Evolutionary conservation across 495 filamentous ascomycete genomes (phyloP).

Genomic region (Penicillium coprophilum): DNA sequence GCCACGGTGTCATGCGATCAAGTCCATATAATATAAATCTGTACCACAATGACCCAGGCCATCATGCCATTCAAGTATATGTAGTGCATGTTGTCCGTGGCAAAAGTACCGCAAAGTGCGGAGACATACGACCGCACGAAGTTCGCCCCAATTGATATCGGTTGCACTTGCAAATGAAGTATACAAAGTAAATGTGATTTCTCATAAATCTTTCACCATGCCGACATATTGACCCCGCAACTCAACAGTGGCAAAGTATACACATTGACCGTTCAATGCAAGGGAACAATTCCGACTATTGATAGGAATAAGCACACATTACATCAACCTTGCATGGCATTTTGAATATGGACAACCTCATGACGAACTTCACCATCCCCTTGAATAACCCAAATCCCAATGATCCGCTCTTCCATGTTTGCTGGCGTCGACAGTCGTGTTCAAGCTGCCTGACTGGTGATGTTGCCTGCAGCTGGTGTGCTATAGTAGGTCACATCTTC

Average conservation of each 20-base stretch:
- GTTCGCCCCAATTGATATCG: neutral
- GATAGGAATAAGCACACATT: neutral
- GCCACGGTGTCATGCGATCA: slow-evolving; percentile 28
- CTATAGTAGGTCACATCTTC: slow-evolving; percentile 43
- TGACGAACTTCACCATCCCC: slow-evolving; percentile 10
- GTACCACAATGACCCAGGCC: slow-evolving; percentile 17
- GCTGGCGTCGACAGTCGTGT: slow-evolving; percentile 51
- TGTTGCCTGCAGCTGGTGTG: slow-evolving; percentile 54
- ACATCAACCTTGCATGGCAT: slow-evolving; percentile 13
- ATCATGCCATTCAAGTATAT: too few species aligned
- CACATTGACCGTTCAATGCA: neutral
- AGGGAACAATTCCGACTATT: neutral
- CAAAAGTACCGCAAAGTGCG: slow-evolving; percentile 6
- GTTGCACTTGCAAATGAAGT: neutral
- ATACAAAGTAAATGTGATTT: neutral
- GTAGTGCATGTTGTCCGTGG: neutral
- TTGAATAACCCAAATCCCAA: slow-evolving; percentile 9
- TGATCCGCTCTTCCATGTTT: slow-evolving; percentile 40
- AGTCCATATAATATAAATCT: slow-evolving; percentile 27
- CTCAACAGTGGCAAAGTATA: neutral
- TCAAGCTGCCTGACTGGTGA: slow-evolving; percentile 39
- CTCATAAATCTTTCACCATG: neutral
- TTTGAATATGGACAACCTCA: slow-evolving; percentile 6
- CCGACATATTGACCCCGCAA: slow-evolving; percentile 12
- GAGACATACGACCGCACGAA: neutral